A percentile compares a stretch with the other conserved stretches of the same genome.
These are phyloP conservation scores for Neonectria neomacrospora DNA, from an alignment of 2,329 filamentous ascomycete genomes.

Conservation along the genomic window DNA sequence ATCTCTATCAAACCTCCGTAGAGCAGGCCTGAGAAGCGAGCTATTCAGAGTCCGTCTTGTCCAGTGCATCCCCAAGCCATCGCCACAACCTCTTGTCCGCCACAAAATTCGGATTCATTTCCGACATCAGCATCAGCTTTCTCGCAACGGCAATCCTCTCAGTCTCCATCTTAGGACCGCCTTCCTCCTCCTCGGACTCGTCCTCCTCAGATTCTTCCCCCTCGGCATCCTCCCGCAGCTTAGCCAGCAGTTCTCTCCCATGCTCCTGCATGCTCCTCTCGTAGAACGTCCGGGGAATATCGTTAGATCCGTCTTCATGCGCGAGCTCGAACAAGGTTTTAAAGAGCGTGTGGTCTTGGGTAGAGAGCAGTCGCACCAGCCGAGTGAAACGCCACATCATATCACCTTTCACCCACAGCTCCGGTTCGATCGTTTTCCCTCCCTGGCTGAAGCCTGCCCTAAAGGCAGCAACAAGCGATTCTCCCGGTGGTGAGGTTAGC, in stretches of 20 bases:
- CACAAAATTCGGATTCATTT: slow-evolving; percentile 14
- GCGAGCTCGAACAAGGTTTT: slow-evolving; percentile 32
- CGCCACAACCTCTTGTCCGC: slow-evolving; percentile 10
- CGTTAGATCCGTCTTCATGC: slow-evolving; percentile 9
- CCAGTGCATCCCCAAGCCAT: slow-evolving; percentile 14
- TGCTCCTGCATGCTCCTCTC: slow-evolving; percentile 13
- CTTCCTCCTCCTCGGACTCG: background rate
- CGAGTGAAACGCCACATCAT: slow-evolving; percentile 37
- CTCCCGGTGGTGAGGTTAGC: background rate
- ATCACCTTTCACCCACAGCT: slow-evolving; percentile 26
- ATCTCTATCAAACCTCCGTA: background rate
- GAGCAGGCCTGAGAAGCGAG: background rate
- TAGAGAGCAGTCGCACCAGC: slow-evolving; percentile 36
- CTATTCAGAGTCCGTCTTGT: background rate
- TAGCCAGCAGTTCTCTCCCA: slow-evolving; percentile 24
- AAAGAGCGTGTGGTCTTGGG: slow-evolving; percentile 34
- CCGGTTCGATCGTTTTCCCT: slow-evolving; percentile 7
- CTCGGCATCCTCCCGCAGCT: slow-evolving; percentile 28
- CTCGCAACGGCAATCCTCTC: slow-evolving; percentile 13
- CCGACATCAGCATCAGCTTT: slow-evolving; percentile 17
- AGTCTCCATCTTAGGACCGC: background rate
- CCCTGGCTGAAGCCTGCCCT: slow-evolving; percentile 21
- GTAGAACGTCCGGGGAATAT: slow-evolving; percentile 27
- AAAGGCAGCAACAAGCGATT: slow-evolving; percentile 24
- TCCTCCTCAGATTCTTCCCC: slow-evolving; percentile 4